Percentiles rank a stretch among this genome's conserved stretches.
phyloP scores from a whole-genome alignment of 805 yeast genomes.

The Saccharomyces jurei region DNA sequence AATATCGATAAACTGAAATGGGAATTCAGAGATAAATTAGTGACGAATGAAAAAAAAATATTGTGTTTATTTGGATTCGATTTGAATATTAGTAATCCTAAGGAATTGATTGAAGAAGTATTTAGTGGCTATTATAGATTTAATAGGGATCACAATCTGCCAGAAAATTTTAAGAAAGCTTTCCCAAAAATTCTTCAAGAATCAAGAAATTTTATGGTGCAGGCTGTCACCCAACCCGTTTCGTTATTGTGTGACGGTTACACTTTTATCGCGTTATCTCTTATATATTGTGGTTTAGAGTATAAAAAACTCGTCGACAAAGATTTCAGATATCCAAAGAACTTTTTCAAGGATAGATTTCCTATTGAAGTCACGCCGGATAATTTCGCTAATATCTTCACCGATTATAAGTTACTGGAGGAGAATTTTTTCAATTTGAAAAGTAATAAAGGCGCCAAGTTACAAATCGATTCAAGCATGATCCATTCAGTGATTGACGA shows the following conservation, averaged over 20 bases:
- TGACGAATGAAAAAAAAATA: conserved; percentile 26
- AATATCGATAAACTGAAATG: conserved; percentile 31
- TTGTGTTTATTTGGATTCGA: conserved; percentile 30
- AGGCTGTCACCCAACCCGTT: conserved; percentile 32
- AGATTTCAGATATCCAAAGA: conserved; percentile 24
- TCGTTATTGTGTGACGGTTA: conserved; percentile 29
- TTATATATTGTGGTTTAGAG: conserved; percentile 27
- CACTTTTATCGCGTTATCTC: conserved; percentile 23
- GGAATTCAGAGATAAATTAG: conserved; percentile 30
- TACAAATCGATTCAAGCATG: conserved; percentile 20
- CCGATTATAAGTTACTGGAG: conserved; percentile 26
- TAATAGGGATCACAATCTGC: conserved; percentile 24
- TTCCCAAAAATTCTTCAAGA: conserved; percentile 30
- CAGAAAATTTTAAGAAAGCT: conserved; percentile 20
- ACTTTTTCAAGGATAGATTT: conserved; percentile 27
- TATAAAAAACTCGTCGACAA: conserved; percentile 22
- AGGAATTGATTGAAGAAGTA: conserved; percentile 29
- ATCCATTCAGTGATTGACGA: conserved; percentile 22
- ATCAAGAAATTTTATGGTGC: conserved; percentile 28
- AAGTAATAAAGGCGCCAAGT: conserved; percentile 28
- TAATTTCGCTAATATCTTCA: conserved; percentile 19
- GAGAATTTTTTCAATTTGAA: conserved; percentile 30
- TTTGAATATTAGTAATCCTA: conserved; percentile 28
- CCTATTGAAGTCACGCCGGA: conserved; percentile 16
- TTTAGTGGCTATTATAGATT: conserved; percentile 28